Conservation (phyloP, 345 rosid species). For the Gossypium longicalyx region DNA sequence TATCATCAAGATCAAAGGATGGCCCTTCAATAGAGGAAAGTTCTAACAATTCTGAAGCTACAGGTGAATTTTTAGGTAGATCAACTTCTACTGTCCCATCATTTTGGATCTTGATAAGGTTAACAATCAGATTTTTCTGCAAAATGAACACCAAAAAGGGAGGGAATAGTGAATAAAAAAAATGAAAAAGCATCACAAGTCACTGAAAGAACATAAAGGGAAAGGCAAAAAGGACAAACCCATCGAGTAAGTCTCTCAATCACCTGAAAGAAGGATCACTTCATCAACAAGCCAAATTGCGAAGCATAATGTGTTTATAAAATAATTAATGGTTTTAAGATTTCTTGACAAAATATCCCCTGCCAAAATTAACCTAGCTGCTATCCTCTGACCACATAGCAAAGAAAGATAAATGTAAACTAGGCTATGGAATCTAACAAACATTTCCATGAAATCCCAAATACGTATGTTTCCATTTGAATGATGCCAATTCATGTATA, state of each 20-base stretch:
- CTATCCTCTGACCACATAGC: not conserved
- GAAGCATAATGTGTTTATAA: not conserved
- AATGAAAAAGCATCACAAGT: constrained; percentile 1
- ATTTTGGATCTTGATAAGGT: constrained; percentile 83
- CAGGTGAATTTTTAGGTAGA: constrained; percentile 54
- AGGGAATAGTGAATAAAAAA: constrained; percentile 9
- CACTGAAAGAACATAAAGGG: not conserved
- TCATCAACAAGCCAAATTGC: constrained; percentile 13
- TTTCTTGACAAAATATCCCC: not conserved
- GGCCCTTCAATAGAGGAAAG: constrained; percentile 51
- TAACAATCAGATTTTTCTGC: constrained; percentile 79
- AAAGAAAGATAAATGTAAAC: not conserved
- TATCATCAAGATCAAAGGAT: constrained; percentile 37
- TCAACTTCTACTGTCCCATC: constrained; percentile 96
- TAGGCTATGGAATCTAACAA: not conserved
- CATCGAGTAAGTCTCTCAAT: constrained; percentile 12
- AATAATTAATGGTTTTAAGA: not conserved
- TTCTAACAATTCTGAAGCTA: constrained; percentile 77
- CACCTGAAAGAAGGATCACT: constrained; percentile 5
- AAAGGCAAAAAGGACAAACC: constrained; percentile 8
- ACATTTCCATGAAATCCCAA: not conserved
- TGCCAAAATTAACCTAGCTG: not conserved
- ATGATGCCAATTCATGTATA: not conserved
- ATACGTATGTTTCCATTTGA: not conserved
- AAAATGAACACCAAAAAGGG: constrained; percentile 6